These are phyloP conservation scores for Botryobasidium botryosum DNA, from an alignment of 768 basidiomycete species.

Conservation along the genomic window DNA sequence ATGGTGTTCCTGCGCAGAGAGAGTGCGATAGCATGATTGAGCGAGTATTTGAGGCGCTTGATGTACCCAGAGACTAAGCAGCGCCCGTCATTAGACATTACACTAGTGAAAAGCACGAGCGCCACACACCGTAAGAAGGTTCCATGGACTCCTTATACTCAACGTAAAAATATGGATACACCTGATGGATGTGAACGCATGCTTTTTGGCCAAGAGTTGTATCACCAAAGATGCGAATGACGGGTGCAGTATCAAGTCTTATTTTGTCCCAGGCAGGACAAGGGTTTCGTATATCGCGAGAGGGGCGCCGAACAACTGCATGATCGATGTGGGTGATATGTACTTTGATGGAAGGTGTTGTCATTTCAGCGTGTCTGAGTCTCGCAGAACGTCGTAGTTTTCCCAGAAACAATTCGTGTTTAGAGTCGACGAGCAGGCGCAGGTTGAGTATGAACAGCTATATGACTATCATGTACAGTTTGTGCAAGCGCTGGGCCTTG, in stretches of 20 bases:
- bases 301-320: conserved; percentile 12
- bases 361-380: no score
- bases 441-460: no score
- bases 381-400: no score
- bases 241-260: conserved; percentile 46
- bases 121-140: conserved; percentile 38
- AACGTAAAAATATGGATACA: conserved; percentile 85
- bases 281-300: conserved; percentile 16
- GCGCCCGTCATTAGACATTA: not conserved
- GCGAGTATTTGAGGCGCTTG: conserved; percentile 44
- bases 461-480: no score
- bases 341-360: conserved; percentile 17
- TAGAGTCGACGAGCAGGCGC: no score
- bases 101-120: not conserved
- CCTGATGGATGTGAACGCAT: conserved; percentile 83
- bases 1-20: conserved; percentile 32
- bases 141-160: conserved; percentile 58
- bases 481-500: no score
- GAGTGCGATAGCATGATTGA: conserved; percentile 75
- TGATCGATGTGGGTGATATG: conserved; percentile 23
- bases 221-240: conserved; percentile 70
- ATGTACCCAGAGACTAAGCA: conserved; percentile 56
- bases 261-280: conserved; percentile 11
- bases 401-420: no score
- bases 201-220: conserved; percentile 26